Evolutionary conservation across 225 moss, liverwort and hornwort species (phyloP).

Genomic region (Pseudoscleropodium purum): DNA sequence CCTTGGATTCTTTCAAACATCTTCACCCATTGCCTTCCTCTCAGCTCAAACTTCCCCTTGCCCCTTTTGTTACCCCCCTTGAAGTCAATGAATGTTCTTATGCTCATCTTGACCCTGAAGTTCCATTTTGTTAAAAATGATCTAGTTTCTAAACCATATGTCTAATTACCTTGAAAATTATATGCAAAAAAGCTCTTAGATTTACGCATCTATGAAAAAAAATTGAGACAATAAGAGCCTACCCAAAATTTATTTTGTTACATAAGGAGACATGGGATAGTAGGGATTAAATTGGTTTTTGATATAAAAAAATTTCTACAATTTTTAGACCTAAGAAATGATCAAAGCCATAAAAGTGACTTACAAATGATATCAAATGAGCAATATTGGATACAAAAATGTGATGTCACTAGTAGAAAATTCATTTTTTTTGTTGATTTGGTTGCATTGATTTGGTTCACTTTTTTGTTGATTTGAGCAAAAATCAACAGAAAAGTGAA

Average conservation of each 20-base stretch:
- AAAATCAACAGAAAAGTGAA: no score
- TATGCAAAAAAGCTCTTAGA: not conserved
- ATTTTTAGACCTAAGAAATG: not conserved
- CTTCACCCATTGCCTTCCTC: not conserved
- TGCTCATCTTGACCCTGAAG: rapidly evolving
- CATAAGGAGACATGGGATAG: rapidly evolving
- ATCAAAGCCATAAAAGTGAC: not conserved
- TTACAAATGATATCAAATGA: not conserved
- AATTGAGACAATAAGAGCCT: not conserved
- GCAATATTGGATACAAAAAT: not conserved
- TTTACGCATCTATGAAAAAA: rapidly evolving
- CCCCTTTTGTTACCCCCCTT: not conserved
- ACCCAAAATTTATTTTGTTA: not conserved
- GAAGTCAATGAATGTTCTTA: not conserved
- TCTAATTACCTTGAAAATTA: rapidly evolving
- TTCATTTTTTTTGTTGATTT: no score
- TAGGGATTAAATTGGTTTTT: not conserved
- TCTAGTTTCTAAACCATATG: no score
- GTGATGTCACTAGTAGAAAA: no score
- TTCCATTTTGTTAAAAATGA: not conserved
- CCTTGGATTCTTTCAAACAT: not conserved
- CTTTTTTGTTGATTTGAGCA: no score
- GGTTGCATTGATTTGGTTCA: no score
- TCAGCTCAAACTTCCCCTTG: rapidly evolving
- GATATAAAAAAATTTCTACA: not conserved